Percentiles rank a stretch among this genome's conserved stretches.
Evolutionary conservation across 148 eudicot genomes (phyloP).

Genomic region (Polygonum maritimum): DNA sequence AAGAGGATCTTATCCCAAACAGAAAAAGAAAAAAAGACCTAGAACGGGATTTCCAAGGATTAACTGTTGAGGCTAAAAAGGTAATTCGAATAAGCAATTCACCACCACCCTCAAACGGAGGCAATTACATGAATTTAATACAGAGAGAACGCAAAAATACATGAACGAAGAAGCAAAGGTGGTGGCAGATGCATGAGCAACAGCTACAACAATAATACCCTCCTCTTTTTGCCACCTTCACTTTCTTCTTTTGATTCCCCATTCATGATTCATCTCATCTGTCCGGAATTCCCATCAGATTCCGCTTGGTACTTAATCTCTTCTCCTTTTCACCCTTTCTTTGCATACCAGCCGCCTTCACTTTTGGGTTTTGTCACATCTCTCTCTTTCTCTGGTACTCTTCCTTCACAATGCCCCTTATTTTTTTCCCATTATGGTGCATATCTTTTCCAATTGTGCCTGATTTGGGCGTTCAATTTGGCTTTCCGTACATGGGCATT

Average conservation of each 20-base stretch:
- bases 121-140: neutral
- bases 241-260: neutral
- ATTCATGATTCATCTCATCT: neutral
- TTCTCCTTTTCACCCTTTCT: neutral
- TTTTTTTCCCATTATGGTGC: neutral
- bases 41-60: neutral
- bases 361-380: neutral
- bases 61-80: neutral
- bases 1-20: too few species aligned
- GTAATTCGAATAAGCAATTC: neutral
- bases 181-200: conserved; percentile 4
- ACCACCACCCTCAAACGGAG: neutral
- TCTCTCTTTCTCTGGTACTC: neutral
- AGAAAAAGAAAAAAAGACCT: too few species aligned
- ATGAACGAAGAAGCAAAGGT: neutral
- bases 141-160: neutral
- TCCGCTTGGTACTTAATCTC: neutral
- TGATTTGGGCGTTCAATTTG: neutral
- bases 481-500: neutral
- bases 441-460: neutral
- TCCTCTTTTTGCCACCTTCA: neutral
- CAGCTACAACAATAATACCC: neutral
- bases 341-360: neutral
- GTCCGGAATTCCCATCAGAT: neutral
- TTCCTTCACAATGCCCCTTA: neutral